phyloP scores from a whole-genome alignment of 2,329 filamentous ascomycete species.

The Alternaria alternata region DNA sequence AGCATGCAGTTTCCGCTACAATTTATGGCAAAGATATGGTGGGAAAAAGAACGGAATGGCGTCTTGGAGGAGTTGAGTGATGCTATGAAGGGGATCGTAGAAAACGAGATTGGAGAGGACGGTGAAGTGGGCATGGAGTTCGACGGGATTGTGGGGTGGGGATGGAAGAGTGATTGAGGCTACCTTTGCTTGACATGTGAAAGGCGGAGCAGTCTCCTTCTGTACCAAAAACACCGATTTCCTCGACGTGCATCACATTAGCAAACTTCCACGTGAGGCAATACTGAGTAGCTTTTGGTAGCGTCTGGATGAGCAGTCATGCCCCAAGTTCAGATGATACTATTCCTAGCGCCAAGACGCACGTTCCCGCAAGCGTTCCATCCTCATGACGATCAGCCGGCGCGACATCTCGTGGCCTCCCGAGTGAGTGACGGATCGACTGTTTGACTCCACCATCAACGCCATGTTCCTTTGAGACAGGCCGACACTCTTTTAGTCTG shows the following conservation, averaged over 20 bases:
- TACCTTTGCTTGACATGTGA: neutral
- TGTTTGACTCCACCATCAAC: neutral
- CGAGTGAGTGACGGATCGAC: neutral
- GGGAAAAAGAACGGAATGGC: constrained; percentile 24
- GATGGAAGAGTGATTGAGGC: constrained; percentile 21
- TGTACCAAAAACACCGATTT: neutral
- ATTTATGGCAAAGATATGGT: constrained; percentile 25
- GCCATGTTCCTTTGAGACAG: constrained; percentile 12
- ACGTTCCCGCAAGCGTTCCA: constrained; percentile 15
- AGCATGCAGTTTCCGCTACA: constrained; percentile 29
- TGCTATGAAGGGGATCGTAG: constrained; percentile 5
- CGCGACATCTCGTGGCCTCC: constrained; percentile 13
- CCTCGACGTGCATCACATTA: neutral
- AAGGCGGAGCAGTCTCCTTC: neutral
- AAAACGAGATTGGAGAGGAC: constrained; percentile 18
- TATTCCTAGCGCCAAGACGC: constrained; percentile 16
- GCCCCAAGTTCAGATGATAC: constrained; percentile 22
- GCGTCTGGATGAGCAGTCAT: constrained; percentile 10
- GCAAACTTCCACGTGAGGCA: neutral
- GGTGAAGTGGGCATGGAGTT: constrained; percentile 20
- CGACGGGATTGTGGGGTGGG: constrained; percentile 25
- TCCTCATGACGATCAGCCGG: constrained; percentile 25
- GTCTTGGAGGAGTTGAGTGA: constrained; percentile 17
- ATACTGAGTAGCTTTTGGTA: neutral
- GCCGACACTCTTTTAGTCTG: constrained; percentile 19